Evolutionary conservation across 2,329 filamentous ascomycete genomes (phyloP).

Genomic region (Fusarium anthophilum): DNA sequence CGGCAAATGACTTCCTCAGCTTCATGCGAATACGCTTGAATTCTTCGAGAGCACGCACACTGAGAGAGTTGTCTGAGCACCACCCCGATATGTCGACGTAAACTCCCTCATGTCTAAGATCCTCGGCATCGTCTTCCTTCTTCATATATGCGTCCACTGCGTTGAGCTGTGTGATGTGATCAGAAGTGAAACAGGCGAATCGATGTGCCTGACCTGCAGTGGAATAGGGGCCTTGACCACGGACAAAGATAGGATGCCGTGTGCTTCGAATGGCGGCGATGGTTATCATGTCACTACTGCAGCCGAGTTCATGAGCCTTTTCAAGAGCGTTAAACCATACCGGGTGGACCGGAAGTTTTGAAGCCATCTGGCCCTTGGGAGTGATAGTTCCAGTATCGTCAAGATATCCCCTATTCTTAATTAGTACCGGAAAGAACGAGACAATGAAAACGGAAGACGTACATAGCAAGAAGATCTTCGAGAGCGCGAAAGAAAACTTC

Average conservation of each 20-base stretch:
- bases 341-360: not conserved
- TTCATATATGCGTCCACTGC: not conserved
- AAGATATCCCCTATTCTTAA: not conserved
- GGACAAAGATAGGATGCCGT: not conserved
- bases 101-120: not conserved
- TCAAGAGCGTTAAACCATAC: conserved; percentile 2
- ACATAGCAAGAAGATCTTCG: conserved; percentile 66
- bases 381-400: not conserved
- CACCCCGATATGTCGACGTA: not conserved
- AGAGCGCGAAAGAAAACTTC: conserved; percentile 91
- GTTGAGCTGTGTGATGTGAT: not conserved
- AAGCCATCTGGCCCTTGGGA: not conserved
- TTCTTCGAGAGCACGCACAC: not conserved
- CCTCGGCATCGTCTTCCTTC: not conserved
- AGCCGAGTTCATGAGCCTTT: not conserved
- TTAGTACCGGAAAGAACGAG: not conserved
- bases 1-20: not conserved
- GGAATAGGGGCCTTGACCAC: not conserved
- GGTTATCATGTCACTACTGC: not conserved
- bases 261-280: conserved; percentile 1
- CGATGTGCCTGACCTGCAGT: not conserved
- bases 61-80: not conserved
- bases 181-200: not conserved
- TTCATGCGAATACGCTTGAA: not conserved
- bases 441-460: not conserved